phyloP scores from a whole-genome alignment of 129 eudicot genomes.

The Logfia minima region DNA sequence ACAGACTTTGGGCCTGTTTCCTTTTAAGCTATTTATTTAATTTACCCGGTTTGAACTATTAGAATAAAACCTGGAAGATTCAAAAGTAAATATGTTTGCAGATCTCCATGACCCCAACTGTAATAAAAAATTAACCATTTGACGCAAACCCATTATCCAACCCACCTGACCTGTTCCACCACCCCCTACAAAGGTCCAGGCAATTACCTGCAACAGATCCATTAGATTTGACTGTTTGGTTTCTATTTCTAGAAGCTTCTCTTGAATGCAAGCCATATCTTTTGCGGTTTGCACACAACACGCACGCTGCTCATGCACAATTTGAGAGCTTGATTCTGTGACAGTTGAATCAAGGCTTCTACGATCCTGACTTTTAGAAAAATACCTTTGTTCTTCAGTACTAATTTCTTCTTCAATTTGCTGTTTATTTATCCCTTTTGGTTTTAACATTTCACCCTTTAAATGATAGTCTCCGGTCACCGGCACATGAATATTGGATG shows the following conservation, averaged over 20 bases:
- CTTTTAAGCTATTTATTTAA: not conserved
- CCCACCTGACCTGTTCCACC: not conserved
- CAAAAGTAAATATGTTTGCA: not conserved
- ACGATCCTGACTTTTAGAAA: slow-evolving; percentile 52
- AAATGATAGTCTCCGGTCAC: slow-evolving; percentile 27
- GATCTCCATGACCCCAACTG: not conserved
- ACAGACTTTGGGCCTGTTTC: not conserved
- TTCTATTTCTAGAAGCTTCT: slow-evolving; percentile 85
- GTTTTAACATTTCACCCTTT: slow-evolving; percentile 29
- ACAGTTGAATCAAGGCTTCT: slow-evolving; percentile 73
- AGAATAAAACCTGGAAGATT: not conserved
- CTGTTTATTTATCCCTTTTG: slow-evolving; percentile 17
- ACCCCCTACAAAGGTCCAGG: not conserved
- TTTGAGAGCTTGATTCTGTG: slow-evolving; percentile 57
- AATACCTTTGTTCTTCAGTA: slow-evolving; percentile 52
- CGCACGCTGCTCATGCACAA: slow-evolving; percentile 33
- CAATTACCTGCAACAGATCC: slow-evolving; percentile 76
- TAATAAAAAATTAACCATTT: not conserved
- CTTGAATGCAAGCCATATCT: slow-evolving; percentile 56
- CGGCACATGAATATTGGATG: slow-evolving; percentile 43
- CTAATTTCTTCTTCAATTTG: slow-evolving; percentile 53
- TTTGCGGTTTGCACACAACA: slow-evolving; percentile 70
- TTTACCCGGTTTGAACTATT: not conserved
- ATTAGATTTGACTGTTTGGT: slow-evolving; percentile 73
- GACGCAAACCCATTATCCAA: not conserved